Percentiles rank a stretch among this genome's conserved stretches.
phyloP scores from a whole-genome alignment of 1,139 yeast genomes.

The Sugiyamaella paludigena region DNA sequence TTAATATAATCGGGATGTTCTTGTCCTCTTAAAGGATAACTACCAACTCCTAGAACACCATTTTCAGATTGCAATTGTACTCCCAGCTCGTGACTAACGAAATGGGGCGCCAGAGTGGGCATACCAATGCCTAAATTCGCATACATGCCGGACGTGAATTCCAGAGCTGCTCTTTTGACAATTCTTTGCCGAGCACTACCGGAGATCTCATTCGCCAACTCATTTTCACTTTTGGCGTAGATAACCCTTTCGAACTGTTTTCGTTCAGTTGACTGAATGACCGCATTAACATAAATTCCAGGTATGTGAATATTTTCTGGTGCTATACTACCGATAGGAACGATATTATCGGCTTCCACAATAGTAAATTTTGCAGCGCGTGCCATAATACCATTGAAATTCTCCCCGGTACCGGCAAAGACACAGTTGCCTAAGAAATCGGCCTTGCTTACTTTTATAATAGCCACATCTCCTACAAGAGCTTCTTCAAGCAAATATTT shows the following conservation, averaged over 20 bases:
- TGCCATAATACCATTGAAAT: conserved; percentile 45
- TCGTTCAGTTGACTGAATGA: conserved; percentile 40
- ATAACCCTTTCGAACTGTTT: conserved; percentile 41
- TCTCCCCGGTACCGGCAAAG: conserved; percentile 45
- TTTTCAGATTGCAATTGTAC: conserved; percentile 47
- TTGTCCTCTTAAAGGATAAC: conserved; percentile 43
- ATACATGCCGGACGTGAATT: conserved; percentile 42
- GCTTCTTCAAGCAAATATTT: conserved; percentile 43
- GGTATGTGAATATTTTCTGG: conserved; percentile 46
- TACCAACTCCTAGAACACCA: conserved; percentile 47
- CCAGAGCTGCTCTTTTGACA: conserved; percentile 44
- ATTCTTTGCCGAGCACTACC: conserved; percentile 38
- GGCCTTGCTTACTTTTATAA: conserved; percentile 44
- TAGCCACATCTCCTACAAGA: conserved; percentile 44
- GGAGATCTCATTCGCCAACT: conserved; percentile 17
- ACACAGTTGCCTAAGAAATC: conserved; percentile 45
- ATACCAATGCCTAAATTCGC: conserved; percentile 49
- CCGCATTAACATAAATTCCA: conserved; percentile 41
- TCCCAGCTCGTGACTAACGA: conserved; percentile 36
- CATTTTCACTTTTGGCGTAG: conserved; percentile 23
- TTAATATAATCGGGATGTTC: conserved; percentile 47
- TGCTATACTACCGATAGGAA: conserved; percentile 42
- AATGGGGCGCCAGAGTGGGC: conserved; percentile 47
- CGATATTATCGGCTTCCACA: conserved; percentile 47
- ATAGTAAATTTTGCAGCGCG: conserved; percentile 43